Evolutionary conservation across 441 rosid genomes (phyloP), one percentile per base, ranked within the genome.

Genomic region (Daphne laureola): DNA sequence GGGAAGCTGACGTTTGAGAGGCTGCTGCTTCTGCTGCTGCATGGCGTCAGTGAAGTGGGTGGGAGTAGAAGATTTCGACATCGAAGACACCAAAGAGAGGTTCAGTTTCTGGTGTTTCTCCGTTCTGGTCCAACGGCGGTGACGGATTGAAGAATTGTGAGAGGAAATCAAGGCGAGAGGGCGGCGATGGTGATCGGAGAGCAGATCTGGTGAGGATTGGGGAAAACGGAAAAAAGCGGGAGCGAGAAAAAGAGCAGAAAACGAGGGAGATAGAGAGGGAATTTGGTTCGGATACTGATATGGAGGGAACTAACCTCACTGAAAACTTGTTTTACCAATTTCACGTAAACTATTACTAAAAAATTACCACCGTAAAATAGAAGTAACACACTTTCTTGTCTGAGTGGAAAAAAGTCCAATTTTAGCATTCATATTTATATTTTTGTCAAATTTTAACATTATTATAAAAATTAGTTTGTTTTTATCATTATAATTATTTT

Each of bases 281-380:
- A 73, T 27, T 82, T 82, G 83, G 96, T 84, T 87, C 83, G 80
- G 93, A 87, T 75, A 76, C 69, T 67, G 83, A 73, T 79, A 79
- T 81, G 91, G 91, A 86, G 91, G 95, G 95, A 87, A 82, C 72
- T 31, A 5, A 31, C 38, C 38, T 31, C 38, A 31, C 38, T 31
- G 11, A 31, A 31, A 31, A 31, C 38, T 21, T 21, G 25, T 21
- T 21, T 21, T 21, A 21, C 25, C 3, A n/a, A n/a, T 31, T 6
- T 31, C 7, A 31, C 8, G 38, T 0, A 31, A 31, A 31, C 11
- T 31, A 31, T 4, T 27, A 27, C 35, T 31, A 31, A 31, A 31
- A 31, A 5, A 31, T 31, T 31, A 21, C 25, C 25, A 21, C 25
- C 2, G 2, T 21, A 21, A 21, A 21, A 21, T n/a, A n/a, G n/a